These are phyloP conservation scores for Sinapis alba DNA, from an alignment of 441 rosid species.

Conservation along the genomic window DNA sequence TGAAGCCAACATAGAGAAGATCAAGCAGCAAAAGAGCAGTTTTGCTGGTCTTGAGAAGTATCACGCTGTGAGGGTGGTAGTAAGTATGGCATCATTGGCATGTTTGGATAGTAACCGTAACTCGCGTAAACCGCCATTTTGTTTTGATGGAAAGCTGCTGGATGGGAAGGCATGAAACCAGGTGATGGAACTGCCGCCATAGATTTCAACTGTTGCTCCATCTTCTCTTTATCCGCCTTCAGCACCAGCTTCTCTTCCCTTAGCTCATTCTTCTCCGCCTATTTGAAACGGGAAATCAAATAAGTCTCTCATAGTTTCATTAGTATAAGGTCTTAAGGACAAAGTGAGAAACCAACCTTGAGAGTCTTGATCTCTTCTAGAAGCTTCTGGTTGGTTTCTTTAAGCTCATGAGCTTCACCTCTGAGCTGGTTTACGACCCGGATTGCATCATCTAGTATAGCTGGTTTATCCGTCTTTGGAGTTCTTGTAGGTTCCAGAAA, in stretches of 20 bases:
- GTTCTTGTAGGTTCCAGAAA: slow-evolving; percentile 83
- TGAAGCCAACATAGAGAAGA: not conserved
- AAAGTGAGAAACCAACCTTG: slow-evolving; percentile 57
- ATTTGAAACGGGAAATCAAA: slow-evolving; percentile 1
- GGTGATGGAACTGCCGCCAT: slow-evolving; percentile 60
- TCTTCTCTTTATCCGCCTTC: slow-evolving; percentile 75
- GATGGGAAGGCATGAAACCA: slow-evolving; percentile 54
- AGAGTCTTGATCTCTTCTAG: slow-evolving; percentile 73
- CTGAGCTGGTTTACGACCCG: slow-evolving; percentile 68
- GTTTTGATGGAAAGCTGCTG: slow-evolving; percentile 66
- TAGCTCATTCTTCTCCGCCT: slow-evolving; percentile 91
- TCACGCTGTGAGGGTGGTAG: slow-evolving; percentile 56
- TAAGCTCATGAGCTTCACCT: slow-evolving; percentile 76
- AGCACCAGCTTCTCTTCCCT: slow-evolving; percentile 77
- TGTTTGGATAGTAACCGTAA: slow-evolving; percentile 56
- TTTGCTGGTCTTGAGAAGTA: slow-evolving; percentile 67
- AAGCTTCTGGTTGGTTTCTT: slow-evolving; percentile 75
- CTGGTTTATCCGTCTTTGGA: slow-evolving; percentile 69
- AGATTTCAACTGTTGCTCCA: slow-evolving; percentile 71
- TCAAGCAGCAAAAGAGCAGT: slow-evolving; percentile 62
- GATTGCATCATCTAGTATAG: slow-evolving; percentile 81
- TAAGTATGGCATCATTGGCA: slow-evolving; percentile 85
- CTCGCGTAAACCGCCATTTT: slow-evolving; percentile 75
- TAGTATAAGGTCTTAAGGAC: not conserved
- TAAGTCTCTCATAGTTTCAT: not conserved